phyloP scores from a whole-genome alignment of 768 basidiomycete genomes.

The Naematelia aurantialba region DNA sequence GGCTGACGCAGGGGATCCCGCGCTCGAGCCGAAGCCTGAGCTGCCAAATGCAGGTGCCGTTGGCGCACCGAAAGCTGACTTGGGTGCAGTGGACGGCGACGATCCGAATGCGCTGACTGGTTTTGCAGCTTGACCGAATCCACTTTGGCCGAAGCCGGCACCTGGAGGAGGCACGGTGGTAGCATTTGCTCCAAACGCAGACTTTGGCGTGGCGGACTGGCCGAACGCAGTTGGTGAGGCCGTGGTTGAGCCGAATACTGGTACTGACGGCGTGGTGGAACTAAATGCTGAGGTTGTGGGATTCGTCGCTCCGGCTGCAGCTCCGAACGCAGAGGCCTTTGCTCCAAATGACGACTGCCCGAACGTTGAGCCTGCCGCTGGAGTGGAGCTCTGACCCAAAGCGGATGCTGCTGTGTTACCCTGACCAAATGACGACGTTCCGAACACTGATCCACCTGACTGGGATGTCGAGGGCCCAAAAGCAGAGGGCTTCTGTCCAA shows the following conservation, averaged over 20 bases:
- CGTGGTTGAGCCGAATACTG: slow-evolving; percentile 5
- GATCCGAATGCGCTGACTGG: not conserved
- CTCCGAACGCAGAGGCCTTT: slow-evolving; percentile 7
- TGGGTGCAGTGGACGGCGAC: not conserved
- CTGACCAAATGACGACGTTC: slow-evolving; percentile 9
- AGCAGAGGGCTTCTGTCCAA: slow-evolving; percentile 11
- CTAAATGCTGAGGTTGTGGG: slow-evolving; percentile 3
- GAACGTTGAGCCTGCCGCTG: slow-evolving; percentile 14
- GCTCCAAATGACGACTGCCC: slow-evolving; percentile 16
- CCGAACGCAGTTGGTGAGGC: slow-evolving; percentile 1
- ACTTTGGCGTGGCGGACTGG: not conserved
- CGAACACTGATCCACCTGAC: slow-evolving; percentile 14
- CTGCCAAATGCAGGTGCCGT: not conserved
- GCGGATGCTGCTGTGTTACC: slow-evolving; percentile 1
- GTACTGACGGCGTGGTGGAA: not conserved
- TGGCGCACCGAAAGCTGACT: not conserved
- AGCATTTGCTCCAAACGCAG: slow-evolving; percentile 1
- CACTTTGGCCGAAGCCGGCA: not conserved
- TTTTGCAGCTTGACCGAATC: not conserved
- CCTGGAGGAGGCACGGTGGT: not conserved
- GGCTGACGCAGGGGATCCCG: not conserved
- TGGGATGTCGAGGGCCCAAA: slow-evolving; percentile 12
- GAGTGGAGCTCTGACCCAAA: slow-evolving; percentile 2
- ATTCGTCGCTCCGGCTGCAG: not conserved
- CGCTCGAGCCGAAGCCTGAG: not conserved